Evolutionary conservation across 352 stramenopile species (phyloP).

Genomic region (Phytopythium ostracodes): DNA sequence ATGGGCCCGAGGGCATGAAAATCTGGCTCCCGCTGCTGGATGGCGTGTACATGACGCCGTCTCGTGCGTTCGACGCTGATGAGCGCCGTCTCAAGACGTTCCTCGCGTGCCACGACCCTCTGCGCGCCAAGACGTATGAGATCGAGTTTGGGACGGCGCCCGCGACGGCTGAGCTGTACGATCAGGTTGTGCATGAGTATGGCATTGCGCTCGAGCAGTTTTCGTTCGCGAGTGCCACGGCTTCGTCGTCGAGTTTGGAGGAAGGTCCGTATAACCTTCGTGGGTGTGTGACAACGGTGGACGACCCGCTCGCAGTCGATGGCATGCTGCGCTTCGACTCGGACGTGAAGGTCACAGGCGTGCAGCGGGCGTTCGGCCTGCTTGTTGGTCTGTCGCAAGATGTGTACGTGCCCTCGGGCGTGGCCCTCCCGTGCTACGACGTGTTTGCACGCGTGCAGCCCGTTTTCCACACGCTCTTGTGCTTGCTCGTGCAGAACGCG

Average conservation of each 20-base stretch:
- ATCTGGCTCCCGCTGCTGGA: constrained; percentile 77
- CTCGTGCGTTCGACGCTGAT: constrained; percentile 57
- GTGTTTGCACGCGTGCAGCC: constrained; percentile 75
- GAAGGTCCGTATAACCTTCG: constrained; percentile 40
- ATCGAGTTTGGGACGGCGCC: constrained; percentile 72
- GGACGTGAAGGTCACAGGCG: constrained; percentile 67
- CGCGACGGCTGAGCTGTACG: constrained; percentile 58
- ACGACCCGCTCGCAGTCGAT: constrained; percentile 54
- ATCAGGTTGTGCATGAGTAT: constrained; percentile 72
- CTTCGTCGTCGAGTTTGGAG: constrained; percentile 17
- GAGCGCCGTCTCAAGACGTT: constrained; percentile 51
- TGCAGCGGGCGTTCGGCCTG: constrained; percentile 62
- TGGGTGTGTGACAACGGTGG: constrained; percentile 53
- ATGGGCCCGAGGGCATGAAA: constrained; percentile 67
- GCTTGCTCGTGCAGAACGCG: constrained; percentile 59
- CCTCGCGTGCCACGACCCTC: constrained; percentile 70
- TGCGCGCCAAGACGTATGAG: constrained; percentile 77
- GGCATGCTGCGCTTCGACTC: constrained; percentile 73
- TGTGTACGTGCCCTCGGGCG: constrained; percentile 67
- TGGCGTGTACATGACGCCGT: constrained; percentile 62
- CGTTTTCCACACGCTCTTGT: constrained; percentile 73
- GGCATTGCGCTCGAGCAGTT: constrained; percentile 55
- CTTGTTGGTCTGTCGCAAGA: constrained; percentile 78
- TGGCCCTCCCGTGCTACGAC: constrained; percentile 65
- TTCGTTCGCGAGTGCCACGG: constrained; percentile 10